Evolutionary conservation across 2,329 filamentous ascomycete genomes (phyloP).

Genomic region (Endocalyx cinctus): DNA sequence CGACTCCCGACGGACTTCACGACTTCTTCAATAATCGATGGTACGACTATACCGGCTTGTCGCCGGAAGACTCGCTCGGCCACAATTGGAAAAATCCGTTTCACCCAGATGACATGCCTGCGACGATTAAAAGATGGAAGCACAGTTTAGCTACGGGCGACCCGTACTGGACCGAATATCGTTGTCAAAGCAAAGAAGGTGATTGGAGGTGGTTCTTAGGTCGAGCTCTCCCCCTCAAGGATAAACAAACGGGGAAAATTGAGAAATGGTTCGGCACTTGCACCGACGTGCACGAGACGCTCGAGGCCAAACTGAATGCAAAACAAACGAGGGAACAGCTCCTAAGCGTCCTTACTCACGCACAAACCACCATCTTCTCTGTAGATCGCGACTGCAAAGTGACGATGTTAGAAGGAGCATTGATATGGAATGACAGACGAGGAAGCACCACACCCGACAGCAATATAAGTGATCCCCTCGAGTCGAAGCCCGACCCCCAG

Average conservation of each 20-base stretch:
- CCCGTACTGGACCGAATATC: conserved; percentile 66
- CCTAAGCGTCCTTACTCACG: conserved; percentile 67
- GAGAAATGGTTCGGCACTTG: conserved; percentile 77
- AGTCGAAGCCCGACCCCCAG: conserved; percentile 34
- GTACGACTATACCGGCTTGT: conserved; percentile 73
- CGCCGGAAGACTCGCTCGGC: conserved; percentile 57
- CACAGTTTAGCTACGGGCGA: conserved; percentile 63
- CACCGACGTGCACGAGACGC: conserved; percentile 73
- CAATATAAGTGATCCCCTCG: too few relatives aligned
- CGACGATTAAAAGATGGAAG: conserved; percentile 53
- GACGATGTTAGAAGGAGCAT: conserved; percentile 65
- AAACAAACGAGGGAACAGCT: conserved; percentile 66
- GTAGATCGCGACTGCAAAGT: conserved; percentile 59
- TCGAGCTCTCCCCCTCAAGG: conserved; percentile 62
- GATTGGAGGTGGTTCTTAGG: conserved; percentile 78
- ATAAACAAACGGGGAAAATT: conserved; percentile 62
- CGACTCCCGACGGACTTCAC: conserved; percentile 57
- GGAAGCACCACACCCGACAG: conserved; percentile 30
- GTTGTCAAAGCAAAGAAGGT: conserved; percentile 61
- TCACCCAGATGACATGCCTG: conserved; percentile 63
- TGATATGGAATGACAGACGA: conserved; percentile 45
- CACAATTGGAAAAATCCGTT: conserved; percentile 59
- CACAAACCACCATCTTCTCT: conserved; percentile 71
- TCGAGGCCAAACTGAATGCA: conserved; percentile 62
- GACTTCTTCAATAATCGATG: conserved; percentile 77